These are phyloP conservation scores for Boletellus sp. DNA, from an alignment of 768 basidiomycete genomes.

Conservation along the genomic window DNA sequence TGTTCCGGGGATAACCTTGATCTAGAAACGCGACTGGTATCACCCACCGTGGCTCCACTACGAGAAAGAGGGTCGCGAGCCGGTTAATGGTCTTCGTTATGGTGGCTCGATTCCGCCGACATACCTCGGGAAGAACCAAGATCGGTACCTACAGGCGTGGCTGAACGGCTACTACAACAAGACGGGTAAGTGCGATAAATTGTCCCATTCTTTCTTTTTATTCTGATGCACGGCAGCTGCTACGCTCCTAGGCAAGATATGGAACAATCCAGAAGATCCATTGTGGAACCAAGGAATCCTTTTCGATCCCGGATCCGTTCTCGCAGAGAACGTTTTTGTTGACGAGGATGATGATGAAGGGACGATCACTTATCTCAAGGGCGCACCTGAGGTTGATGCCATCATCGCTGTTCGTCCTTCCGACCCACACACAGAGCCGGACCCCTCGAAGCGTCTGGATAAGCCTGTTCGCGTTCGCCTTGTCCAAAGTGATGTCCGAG, in stretches of 20 bases:
- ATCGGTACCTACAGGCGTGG: background rate
- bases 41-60: conserved; percentile 3
- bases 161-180: background rate
- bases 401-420: background rate
- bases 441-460: too few species aligned
- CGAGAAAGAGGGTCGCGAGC: background rate
- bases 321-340: background rate
- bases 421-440: background rate
- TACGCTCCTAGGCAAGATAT: background rate
- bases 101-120: background rate
- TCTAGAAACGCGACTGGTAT: background rate
- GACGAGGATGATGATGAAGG: background rate
- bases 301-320: background rate
- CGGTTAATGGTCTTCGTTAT: background rate
- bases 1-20: too few species aligned
- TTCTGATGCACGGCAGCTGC: background rate
- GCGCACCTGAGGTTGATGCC: background rate
- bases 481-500: background rate
- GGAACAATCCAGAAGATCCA: background rate
- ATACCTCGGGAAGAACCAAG: background rate
- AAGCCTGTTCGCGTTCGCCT: background rate
- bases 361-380: background rate
- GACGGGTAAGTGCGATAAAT: background rate
- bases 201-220: background rate
- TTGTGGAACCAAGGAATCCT: background rate